Evolutionary conservation across 148 eudicot genomes (phyloP).

Genomic region (Amaranthus cruentus): DNA sequence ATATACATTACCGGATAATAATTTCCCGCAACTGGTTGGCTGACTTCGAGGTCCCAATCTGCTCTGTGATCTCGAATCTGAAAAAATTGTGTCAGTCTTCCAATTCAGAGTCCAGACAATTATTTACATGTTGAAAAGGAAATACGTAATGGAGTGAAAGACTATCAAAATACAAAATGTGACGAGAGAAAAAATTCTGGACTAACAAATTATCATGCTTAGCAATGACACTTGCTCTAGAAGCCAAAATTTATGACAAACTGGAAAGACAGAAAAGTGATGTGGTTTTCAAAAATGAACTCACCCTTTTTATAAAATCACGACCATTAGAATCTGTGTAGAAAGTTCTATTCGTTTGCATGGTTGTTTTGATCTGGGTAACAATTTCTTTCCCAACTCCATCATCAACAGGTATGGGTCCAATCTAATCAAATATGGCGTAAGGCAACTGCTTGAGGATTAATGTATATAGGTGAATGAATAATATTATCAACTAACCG

Average conservation of each 20-base stretch:
- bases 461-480: slow-evolving; percentile 7
- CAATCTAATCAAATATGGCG: slow-evolving; percentile 41
- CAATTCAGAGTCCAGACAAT: background rate
- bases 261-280: background rate
- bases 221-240: background rate
- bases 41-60: slow-evolving; percentile 66
- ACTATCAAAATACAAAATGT: background rate
- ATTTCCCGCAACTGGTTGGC: slow-evolving; percentile 71
- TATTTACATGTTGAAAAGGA: background rate
- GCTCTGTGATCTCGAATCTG: slow-evolving; percentile 66
- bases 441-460: slow-evolving; percentile 16
- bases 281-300: slow-evolving; percentile 8
- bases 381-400: slow-evolving; percentile 64
- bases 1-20: slow-evolving; percentile 62
- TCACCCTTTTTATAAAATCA: slow-evolving; percentile 71
- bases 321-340: slow-evolving; percentile 81
- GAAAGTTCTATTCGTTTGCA: slow-evolving; percentile 60
- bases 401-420: slow-evolving; percentile 70
- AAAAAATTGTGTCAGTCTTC: slow-evolving; percentile 13
- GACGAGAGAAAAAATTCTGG: background rate
- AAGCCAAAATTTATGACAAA: background rate
- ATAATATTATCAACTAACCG: slow-evolving; percentile 36
- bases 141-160: background rate
- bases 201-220: background rate
- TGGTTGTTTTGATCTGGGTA: slow-evolving; percentile 45